Base-by-base conservation (phyloP, 805 yeast species). In the Lipomyces japonicus region DNA sequence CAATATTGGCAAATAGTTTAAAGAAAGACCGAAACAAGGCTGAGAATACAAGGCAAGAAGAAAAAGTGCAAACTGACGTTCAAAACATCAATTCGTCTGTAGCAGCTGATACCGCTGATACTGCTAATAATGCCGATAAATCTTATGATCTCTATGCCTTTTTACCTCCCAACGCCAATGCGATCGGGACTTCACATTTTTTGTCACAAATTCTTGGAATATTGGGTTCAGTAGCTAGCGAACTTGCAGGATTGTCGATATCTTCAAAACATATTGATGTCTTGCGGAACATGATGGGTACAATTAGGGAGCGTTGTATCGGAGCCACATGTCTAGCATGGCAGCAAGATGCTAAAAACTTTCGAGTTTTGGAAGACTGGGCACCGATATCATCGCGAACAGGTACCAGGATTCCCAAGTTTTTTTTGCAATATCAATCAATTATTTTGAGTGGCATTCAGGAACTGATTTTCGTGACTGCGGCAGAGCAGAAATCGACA, bases 161-260 rank as follows among this genome's bases (percentile, higher is more conserved):
- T 59, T 62, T 82, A 21, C 90, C 91, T 2, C 82, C 83, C 1
- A 71, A 72, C 46, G 72, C 88, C 1, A 85, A 83, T 61, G 76
- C 84, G 6, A 68, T 85, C 22, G 74, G 86, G 40, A 72, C 84
- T 2, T 64, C 80, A 31, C 72, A 76, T 55, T 80, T 77, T 58
- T 63, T 79, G 34, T 74, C 80, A 0, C 65, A 67, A 24, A 67
- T 82, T 14, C 70, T 76, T 23, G 70, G 69, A 2, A 69, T 72
- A 2, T 65, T 82, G 7, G 65, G 71, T 26, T 64, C 68, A 24
- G 66, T 71, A 24, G 66, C 74, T 37, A 71, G 71, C 38, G 75
- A 72, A 43, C 58, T 79, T 28, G 75, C 76, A 0, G 71, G 72
- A 55, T 63, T 79, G 7, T 63, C 67, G 3, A 68, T 75, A 5